A percentile compares a stretch with the other conserved stretches of the same genome.
Evolutionary conservation across 441 rosid species (phyloP).

Genomic region (Corymbia calophylla): DNA sequence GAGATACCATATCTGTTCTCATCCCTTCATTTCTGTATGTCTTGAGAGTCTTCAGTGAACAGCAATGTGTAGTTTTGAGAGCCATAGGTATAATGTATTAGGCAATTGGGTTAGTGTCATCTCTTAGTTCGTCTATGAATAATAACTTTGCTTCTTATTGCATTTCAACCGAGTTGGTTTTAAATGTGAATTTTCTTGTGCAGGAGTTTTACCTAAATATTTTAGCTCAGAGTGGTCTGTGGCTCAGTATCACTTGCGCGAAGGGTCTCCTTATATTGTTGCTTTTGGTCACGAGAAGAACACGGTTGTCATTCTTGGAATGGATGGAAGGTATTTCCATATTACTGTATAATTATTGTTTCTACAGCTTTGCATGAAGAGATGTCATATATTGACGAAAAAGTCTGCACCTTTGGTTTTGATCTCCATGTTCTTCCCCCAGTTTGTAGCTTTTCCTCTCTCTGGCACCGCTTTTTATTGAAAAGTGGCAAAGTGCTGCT

Average conservation of each 20-base stretch:
- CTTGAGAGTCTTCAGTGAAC: neutral
- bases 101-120: neutral
- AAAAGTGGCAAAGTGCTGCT: neutral
- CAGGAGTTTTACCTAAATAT: slow-evolving; percentile 94
- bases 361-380: neutral
- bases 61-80: neutral
- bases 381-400: neutral
- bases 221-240: slow-evolving; percentile 97
- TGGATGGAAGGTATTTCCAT: slow-evolving; percentile 67
- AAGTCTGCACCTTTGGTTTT: neutral
- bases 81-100: neutral
- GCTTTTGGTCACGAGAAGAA: slow-evolving; percentile 92
- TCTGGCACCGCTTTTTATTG: neutral
- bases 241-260: slow-evolving; percentile 78
- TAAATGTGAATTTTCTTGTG: neutral
- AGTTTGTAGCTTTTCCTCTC: neutral
- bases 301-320: slow-evolving; percentile 81
- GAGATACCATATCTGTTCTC: neutral
- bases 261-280: slow-evolving; percentile 74
- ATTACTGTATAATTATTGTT: neutral
- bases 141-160: neutral
- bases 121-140: neutral
- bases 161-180: neutral
- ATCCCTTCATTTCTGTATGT: neutral
- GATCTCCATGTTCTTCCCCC: neutral